phyloP scores from a whole-genome alignment of 192 early-diverging fungal species.

The Backusella psychrophila region DNA sequence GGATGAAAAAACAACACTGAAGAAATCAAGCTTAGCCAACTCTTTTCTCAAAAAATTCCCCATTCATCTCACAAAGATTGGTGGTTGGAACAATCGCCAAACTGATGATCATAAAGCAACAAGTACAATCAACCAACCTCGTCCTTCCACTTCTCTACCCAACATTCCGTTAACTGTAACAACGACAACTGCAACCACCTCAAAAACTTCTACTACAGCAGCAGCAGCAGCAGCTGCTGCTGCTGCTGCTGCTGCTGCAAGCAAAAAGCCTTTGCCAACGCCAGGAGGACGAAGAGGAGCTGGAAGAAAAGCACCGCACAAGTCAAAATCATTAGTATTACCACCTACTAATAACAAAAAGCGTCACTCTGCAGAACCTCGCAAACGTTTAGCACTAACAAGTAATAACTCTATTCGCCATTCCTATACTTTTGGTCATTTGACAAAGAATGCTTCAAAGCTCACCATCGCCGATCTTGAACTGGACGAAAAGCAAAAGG shows the following conservation, averaged over 20 bases:
- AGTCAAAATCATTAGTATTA: slow-evolving; percentile 14
- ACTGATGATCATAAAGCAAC: slow-evolving; percentile 1
- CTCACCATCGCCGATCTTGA: neutral
- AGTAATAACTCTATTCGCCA: slow-evolving; percentile 38
- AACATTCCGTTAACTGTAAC: slow-evolving; percentile 13
- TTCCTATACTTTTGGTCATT: slow-evolving; percentile 43
- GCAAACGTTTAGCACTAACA: slow-evolving; percentile 5
- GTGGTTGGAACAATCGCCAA: slow-evolving; percentile 10
- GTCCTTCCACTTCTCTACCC: slow-evolving; percentile 9
- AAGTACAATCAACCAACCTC: neutral
- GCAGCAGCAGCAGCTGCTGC: neutral
- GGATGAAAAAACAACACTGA: slow-evolving; percentile 7
- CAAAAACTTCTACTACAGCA: neutral
- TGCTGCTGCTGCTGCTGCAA: neutral
- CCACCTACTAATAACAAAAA: slow-evolving; percentile 23
- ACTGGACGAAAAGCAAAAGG: neutral
- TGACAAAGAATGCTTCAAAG: neutral
- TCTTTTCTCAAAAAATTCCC: slow-evolving; percentile 9
- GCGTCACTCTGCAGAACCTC: slow-evolving; percentile 15
- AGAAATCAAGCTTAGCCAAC: slow-evolving; percentile 11
- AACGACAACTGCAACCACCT: slow-evolving; percentile 20
- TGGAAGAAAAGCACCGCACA: slow-evolving; percentile 9
- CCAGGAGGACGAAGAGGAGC: slow-evolving; percentile 19
- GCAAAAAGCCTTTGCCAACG: slow-evolving; percentile 18
- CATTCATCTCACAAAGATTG: slow-evolving; percentile 9